Evolutionary conservation across 1,284 basidiomycete genomes (phyloP).

Genomic region (Porodaedalea pini): DNA sequence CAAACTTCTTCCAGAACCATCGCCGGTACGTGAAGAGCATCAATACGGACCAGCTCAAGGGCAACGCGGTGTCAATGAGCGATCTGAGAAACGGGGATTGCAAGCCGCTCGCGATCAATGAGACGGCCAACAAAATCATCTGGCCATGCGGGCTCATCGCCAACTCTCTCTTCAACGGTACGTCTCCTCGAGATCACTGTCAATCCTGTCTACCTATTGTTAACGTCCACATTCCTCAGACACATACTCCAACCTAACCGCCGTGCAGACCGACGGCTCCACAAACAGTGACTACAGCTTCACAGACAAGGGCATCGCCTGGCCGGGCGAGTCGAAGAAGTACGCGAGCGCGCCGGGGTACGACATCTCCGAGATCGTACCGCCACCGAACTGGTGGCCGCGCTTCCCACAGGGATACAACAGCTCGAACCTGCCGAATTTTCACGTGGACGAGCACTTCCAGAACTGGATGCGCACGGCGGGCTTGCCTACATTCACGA

Average conservation of each 20-base stretch:
- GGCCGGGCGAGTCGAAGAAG: constrained; percentile 92
- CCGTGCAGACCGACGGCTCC: constrained; percentile 41
- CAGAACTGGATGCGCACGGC: constrained; percentile 99
- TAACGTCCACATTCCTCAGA: constrained; percentile 43
- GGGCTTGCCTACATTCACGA: constrained; percentile 94
- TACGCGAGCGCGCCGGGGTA: constrained; percentile 68
- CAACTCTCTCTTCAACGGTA: constrained; percentile 97
- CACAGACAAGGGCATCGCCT: constrained; percentile 81
- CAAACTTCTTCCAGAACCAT: constrained; percentile 98
- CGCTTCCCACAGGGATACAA: constrained; percentile 79
- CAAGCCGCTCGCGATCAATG: constrained; percentile 74
- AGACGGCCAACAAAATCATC: constrained; percentile 51
- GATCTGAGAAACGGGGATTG: constrained; percentile 76
- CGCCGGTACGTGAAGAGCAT: constrained; percentile 95
- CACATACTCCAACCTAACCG: constrained; percentile 66
- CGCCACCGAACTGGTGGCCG: constrained; percentile 88
- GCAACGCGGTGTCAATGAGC: constrained; percentile 53
- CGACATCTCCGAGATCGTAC: constrained; percentile 62
- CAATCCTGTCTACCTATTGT: neutral
- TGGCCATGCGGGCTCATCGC: constrained; percentile 98
- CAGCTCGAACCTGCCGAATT: constrained; percentile 61
- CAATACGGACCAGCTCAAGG: constrained; percentile 82
- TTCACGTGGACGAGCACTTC: constrained; percentile 86
- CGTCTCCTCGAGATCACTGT: constrained; percentile 25
- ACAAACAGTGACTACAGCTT: constrained; percentile 65